Percentiles rank a stretch among this genome's conserved stretches.
phyloP scores from a whole-genome alignment of 2,329 filamentous ascomycete genomes.

The Claviceps digitariae region DNA sequence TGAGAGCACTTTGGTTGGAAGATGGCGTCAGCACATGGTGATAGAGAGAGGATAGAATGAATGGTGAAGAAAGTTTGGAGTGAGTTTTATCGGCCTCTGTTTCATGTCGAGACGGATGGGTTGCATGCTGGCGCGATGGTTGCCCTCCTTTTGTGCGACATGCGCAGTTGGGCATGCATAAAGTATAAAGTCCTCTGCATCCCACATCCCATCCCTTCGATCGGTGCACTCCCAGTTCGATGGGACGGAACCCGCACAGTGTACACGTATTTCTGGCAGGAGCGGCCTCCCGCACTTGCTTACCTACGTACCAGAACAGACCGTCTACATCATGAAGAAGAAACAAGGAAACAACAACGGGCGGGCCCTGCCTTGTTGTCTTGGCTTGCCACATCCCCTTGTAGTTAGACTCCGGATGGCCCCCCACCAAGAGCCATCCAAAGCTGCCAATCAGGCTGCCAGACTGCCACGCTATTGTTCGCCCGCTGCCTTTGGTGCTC shows the following conservation, averaged over 20 bases:
- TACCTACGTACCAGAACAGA: too few relatives aligned
- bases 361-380: neutral
- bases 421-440: neutral
- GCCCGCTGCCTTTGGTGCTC: neutral
- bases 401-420: too few relatives aligned
- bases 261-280: too few relatives aligned
- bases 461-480: neutral
- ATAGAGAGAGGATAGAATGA: too few relatives aligned
- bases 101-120: too few relatives aligned
- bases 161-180: too few relatives aligned
- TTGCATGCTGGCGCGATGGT: neutral
- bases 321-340: neutral
- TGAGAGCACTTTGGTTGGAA: neutral
- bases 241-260: neutral
- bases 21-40: neutral
- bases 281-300: too few relatives aligned
- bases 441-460: neutral
- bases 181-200: too few relatives aligned
- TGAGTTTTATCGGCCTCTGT: too few relatives aligned
- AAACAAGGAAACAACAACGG: neutral
- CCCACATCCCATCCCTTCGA: too few relatives aligned
- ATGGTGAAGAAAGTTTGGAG: too few relatives aligned
- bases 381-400: too few relatives aligned
- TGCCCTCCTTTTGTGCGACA: neutral
- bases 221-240: neutral